A percentile compares a stretch with the other conserved stretches of the same genome.
phyloP scores from a whole-genome alignment of 164 flowering plant genomes.

The Berberis thunbergii region DNA sequence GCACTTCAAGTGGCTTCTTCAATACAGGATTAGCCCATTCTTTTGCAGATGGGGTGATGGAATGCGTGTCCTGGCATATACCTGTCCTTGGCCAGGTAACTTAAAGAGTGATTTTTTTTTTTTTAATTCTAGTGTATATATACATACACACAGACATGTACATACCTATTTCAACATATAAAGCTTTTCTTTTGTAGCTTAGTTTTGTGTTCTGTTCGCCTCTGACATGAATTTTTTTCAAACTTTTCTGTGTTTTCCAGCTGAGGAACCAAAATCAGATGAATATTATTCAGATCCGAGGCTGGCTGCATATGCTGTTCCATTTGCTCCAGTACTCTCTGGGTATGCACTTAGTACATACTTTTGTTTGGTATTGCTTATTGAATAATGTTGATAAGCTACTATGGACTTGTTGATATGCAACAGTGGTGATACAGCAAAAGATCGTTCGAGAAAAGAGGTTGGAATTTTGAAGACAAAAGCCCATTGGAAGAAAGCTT shows the following conservation, averaged over 20 bases:
- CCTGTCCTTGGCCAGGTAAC: slow-evolving; percentile 95
- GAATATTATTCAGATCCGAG: slow-evolving; percentile 86
- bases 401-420: slow-evolving; percentile 19
- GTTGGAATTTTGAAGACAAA: slow-evolving; percentile 73
- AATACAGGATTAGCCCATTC: slow-evolving; percentile 84
- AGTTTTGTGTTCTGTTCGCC: too few species aligned
- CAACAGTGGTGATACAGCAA: slow-evolving; percentile 48
- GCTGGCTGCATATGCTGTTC: slow-evolving; percentile 94
- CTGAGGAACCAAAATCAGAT: slow-evolving; percentile 88
- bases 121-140: too few species aligned
- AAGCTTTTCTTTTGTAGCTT: too few species aligned
- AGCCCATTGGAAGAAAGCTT: slow-evolving; percentile 87
- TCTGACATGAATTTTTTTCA: not conserved
- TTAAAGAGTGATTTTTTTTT: not conserved
- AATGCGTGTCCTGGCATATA: slow-evolving; percentile 93
- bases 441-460: slow-evolving; percentile 62
- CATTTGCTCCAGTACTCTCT: slow-evolving; percentile 51
- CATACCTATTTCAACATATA: too few species aligned
- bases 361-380: slow-evolving; percentile 3
- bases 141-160: too few species aligned
- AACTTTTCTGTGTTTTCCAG: slow-evolving; percentile 18
- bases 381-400: slow-evolving; percentile 14
- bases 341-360: slow-evolving; percentile 34
- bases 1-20: slow-evolving; percentile 97
- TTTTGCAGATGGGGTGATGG: slow-evolving; percentile 94